phyloP scores from a whole-genome alignment of 805 yeast genomes.

The Saccharomycopsis sp. region DNA sequence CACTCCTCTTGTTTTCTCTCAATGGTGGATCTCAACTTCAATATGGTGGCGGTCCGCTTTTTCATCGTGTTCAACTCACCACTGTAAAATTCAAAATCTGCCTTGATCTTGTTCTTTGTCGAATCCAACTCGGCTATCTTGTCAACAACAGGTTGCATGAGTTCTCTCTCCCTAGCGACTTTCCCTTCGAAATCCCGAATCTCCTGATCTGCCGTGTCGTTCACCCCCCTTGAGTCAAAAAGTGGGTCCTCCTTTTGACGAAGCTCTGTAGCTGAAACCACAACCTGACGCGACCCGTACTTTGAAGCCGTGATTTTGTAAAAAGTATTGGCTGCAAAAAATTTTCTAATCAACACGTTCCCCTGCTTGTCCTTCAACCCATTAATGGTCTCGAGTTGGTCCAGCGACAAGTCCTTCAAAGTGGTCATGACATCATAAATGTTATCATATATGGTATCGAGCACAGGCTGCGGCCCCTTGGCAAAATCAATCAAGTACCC shows the following conservation, averaged over 20 bases:
- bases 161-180: slow-evolving; percentile 16
- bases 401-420: slow-evolving; percentile 33
- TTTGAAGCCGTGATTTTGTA: slow-evolving; percentile 46
- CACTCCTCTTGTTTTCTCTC: slow-evolving; percentile 27
- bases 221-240: slow-evolving; percentile 23
- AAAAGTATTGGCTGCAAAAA: slow-evolving; percentile 44
- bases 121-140: slow-evolving; percentile 9
- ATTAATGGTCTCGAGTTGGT: slow-evolving; percentile 31
- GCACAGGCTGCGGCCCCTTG: slow-evolving; percentile 62
- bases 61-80: slow-evolving; percentile 16
- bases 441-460: slow-evolving; percentile 52
- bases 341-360: slow-evolving; percentile 41
- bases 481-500: slow-evolving; percentile 68
- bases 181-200: slow-evolving; percentile 2
- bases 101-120: slow-evolving; percentile 19
- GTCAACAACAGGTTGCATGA: slow-evolving; percentile 16
- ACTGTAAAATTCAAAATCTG: slow-evolving; percentile 20
- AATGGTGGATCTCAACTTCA: slow-evolving; percentile 20
- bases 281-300: slow-evolving; percentile 53
- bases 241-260: slow-evolving; percentile 10
- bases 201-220: slow-evolving; percentile 17
- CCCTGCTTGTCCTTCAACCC: slow-evolving; percentile 32
- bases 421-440: slow-evolving; percentile 54
- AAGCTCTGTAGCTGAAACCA: slow-evolving; percentile 23
- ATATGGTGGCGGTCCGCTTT: slow-evolving; percentile 15